phyloP scores from a whole-genome alignment of 2,329 filamentous ascomycete species.

The Cladosporium austrohemisphaericum region DNA sequence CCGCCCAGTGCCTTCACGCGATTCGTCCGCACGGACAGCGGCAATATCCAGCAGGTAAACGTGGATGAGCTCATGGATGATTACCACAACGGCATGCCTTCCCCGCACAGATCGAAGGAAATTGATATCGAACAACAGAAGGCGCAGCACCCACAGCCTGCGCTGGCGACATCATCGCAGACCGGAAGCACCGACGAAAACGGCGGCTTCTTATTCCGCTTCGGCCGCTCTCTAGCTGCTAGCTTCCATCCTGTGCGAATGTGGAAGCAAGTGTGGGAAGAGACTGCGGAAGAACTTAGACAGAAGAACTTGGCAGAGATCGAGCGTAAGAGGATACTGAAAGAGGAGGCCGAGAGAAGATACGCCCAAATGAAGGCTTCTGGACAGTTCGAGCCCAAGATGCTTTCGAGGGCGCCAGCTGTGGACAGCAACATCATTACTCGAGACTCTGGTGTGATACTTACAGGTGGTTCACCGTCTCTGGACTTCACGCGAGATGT shows the following conservation, averaged over 20 bases:
- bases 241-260: constrained; percentile 53
- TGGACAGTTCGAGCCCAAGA: constrained; percentile 42
- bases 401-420: constrained; percentile 9
- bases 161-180: not conserved
- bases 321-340: constrained; percentile 38
- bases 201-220: constrained; percentile 48
- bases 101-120: constrained; percentile 19
- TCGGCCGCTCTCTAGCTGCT: constrained; percentile 52
- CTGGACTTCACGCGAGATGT: constrained; percentile 19
- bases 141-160: constrained; percentile 21
- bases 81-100: constrained; percentile 30
- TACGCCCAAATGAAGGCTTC: constrained; percentile 54
- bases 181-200: constrained; percentile 26
- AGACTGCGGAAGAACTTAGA: constrained; percentile 40
- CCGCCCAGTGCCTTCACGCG: constrained; percentile 67
- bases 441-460: constrained; percentile 30
- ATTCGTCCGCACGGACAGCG: constrained; percentile 29
- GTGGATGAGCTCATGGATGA: constrained; percentile 39
- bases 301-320: constrained; percentile 38
- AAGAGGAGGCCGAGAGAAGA: constrained; percentile 47
- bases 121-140: constrained; percentile 21
- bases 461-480: constrained; percentile 15
- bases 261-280: constrained; percentile 47
- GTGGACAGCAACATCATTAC: constrained; percentile 17
- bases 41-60: constrained; percentile 27